These are phyloP conservation scores for Pueraria montana DNA, from an alignment of 306 rosid genomes.

Conservation along the genomic window DNA sequence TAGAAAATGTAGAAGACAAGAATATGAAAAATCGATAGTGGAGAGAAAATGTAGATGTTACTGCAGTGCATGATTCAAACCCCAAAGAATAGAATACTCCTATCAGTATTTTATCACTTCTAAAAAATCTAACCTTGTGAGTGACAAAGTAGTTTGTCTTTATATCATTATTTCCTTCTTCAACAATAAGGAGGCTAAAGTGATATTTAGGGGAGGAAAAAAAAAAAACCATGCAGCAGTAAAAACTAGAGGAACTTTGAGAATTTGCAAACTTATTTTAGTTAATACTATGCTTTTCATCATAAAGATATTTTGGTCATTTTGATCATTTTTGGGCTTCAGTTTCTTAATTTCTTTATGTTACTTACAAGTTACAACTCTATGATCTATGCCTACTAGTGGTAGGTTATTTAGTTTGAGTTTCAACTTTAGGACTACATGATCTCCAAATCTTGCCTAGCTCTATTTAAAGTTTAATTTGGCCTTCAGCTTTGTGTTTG, in stretches of 20 bases:
- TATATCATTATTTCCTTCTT: slow-evolving; percentile 19
- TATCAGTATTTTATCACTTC: not conserved
- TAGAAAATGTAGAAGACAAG: slow-evolving; percentile 22
- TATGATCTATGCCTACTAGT: not conserved
- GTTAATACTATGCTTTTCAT: not conserved
- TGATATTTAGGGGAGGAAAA: not conserved
- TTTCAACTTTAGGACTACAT: not conserved
- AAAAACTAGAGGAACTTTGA: not conserved
- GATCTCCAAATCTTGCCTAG: not conserved
- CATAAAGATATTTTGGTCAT: not conserved
- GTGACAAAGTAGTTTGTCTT: slow-evolving; percentile 6
- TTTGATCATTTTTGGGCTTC: slow-evolving; percentile 9
- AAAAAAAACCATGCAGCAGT: not conserved
- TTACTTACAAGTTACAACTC: not conserved
- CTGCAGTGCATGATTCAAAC: not conserved
- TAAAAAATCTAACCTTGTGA: slow-evolving; percentile 1
- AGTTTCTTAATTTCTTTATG: not conserved
- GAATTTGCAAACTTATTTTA: not conserved
- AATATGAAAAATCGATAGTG: slow-evolving; percentile 1
- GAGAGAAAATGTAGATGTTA: slow-evolving; percentile 8
- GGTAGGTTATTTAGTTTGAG: not conserved
- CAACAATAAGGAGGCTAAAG: slow-evolving; percentile 7
- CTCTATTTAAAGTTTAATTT: not conserved
- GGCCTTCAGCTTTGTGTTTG: slow-evolving; percentile 12
- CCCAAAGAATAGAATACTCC: no score